These are phyloP conservation scores for Davidsoniella eucalypti DNA, from an alignment of 2,329 filamentous ascomycete species.

Conservation along the genomic window DNA sequence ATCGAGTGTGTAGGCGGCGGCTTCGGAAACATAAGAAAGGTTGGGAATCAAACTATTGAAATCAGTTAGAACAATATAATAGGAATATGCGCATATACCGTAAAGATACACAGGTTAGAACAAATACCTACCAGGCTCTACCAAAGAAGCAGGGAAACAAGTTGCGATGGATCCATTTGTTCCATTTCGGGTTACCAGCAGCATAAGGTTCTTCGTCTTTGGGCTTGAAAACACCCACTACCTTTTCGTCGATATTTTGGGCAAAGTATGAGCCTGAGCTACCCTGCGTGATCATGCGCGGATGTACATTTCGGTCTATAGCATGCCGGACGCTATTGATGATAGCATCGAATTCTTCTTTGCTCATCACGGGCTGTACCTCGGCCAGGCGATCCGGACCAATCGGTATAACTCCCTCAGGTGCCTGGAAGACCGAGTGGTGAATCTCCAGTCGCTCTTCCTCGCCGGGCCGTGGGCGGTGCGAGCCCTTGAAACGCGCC, in stretches of 20 bases:
- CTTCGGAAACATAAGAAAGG: constrained; percentile 92
- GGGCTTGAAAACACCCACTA: constrained; percentile 95
- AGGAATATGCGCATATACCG: constrained; percentile 12
- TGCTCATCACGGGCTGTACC: constrained; percentile 50
- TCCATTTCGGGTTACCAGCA: constrained; percentile 95
- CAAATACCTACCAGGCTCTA: constrained; percentile 52
- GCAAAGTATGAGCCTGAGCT: constrained; percentile 98
- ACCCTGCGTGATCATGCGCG: constrained; percentile 89
- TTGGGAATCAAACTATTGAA: constrained; percentile 67
- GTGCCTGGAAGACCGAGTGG: constrained; percentile 89
- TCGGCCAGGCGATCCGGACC: constrained; percentile 58
- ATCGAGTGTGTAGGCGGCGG: constrained; percentile 89
- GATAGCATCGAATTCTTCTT: constrained; percentile 68
- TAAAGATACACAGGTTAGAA: constrained; percentile 6
- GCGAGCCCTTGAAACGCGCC: constrained; percentile 78
- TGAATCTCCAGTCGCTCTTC: constrained; percentile 89
- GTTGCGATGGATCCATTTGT: constrained; percentile 98
- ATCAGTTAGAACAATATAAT: neutral
- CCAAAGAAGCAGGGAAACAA: constrained; percentile 96
- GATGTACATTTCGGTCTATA: constrained; percentile 81
- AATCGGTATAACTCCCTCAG: constrained; percentile 68
- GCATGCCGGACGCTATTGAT: constrained; percentile 81
- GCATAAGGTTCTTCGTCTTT: constrained; percentile 98
- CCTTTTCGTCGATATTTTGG: constrained; percentile 75
- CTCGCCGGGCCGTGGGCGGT: constrained; percentile 30